Conservation (phyloP, 1,284 basidiomycete species). For the Ustilago hordei region DNA sequence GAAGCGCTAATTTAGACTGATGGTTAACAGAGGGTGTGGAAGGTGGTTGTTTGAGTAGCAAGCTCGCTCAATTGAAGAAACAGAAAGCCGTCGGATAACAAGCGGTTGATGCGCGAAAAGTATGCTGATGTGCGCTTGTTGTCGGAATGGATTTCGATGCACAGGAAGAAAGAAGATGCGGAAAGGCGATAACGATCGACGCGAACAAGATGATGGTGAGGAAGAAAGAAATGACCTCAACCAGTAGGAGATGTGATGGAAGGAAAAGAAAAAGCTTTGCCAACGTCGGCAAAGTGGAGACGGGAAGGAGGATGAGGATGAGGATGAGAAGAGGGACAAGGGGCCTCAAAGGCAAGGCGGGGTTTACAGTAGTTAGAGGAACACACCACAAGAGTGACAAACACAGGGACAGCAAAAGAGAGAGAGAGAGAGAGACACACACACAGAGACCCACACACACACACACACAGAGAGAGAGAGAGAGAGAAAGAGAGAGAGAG, state of each 20-base stretch:
- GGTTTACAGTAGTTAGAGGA: not conserved
- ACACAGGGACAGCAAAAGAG: not conserved
- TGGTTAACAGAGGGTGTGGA: no score
- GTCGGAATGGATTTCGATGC: not conserved
- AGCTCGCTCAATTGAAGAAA: no score
- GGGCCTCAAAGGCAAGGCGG: not conserved
- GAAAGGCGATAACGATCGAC: not conserved
- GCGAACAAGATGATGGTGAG: constrained; percentile 4
- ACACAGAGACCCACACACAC: not conserved
- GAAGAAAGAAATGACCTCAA: constrained; percentile 11
- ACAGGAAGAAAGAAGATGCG: not conserved
- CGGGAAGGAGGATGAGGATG: not conserved
- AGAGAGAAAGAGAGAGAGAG: not conserved
- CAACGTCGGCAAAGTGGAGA: constrained; percentile 1
- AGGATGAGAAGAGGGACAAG: not conserved
- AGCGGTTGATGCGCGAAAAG: no score
- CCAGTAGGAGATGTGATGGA: constrained; percentile 2
- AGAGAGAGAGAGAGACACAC: no score
- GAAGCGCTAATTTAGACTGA: no score
- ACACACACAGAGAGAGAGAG: not conserved
- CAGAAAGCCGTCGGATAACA: no score
- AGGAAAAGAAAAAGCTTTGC: not conserved
- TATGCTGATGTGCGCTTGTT: not conserved
- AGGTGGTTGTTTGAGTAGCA: no score
- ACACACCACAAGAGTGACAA: not conserved